Base-by-base conservation (phyloP, 2,329 filamentous ascomycete species). In the Pseudocercospora cruenta region DNA sequence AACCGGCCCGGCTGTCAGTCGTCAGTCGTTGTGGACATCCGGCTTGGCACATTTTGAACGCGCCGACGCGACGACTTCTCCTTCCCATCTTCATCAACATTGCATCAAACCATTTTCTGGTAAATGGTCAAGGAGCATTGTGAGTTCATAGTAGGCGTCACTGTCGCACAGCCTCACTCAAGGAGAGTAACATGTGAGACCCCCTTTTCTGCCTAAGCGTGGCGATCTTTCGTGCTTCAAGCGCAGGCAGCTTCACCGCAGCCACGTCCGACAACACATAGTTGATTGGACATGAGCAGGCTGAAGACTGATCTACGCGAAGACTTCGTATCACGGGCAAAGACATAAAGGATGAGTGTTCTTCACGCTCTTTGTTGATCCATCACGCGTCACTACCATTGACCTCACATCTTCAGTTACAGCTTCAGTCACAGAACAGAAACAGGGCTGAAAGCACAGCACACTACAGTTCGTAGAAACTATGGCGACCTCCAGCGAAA, bases 401-500 rank as follows among this genome's bases (percentile, higher is more conserved):
- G 58, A 55, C 26, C 26, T 33, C 21, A 16, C 43, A 19, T 7
- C 10, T n/a, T 54, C 43, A 26, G 8, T 33, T 16, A 51, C 47
- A 51, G 47, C 47, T 22, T 24, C 47, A 24, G 9, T 45, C 43
- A 10, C 28, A 31, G 1, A 3, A 31, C 58, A 55, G 28, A 51
- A 47, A 45, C 43, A 60, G 8, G 19, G 22, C 49, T n/a, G 5
- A 21, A 19, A 2, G 3, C 14, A 3, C 19, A 22, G 14, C 1
- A 16, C 58, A 21, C 19, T 24, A 58, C 31, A 26, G 9, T 14
- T 14, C 1, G 2, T 39, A 33, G 60, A 61, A 39, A 58, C 2
- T 21, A 71, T 69, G 67, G 67, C 67, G 16, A 43, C 58, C 16
- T 43, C 57, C 59, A 49, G n/a, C 24, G 66, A 67, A 33, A 12